A percentile compares a stretch with the other conserved stretches of the same genome.
These are phyloP conservation scores for Cladosporium sp. DNA, from an alignment of 2,329 filamentous ascomycete genomes.

Conservation along the genomic window DNA sequence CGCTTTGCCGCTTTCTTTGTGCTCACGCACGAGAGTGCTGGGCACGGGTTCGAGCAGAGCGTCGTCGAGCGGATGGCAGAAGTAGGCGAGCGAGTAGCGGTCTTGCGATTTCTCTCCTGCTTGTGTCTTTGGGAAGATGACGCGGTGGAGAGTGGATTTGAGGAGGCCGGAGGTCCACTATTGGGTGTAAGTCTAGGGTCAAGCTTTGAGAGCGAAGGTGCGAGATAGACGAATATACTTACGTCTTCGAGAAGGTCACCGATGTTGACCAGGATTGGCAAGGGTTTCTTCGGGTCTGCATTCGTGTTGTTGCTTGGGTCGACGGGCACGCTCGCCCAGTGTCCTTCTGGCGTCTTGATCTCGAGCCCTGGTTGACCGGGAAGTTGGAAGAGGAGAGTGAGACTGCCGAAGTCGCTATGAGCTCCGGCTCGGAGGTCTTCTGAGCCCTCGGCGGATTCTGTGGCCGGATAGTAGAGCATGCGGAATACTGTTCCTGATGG, in stretches of 20 bases:
- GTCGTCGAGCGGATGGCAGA: constrained; percentile 58
- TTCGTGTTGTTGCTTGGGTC: constrained; percentile 29
- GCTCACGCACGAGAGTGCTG: constrained; percentile 44
- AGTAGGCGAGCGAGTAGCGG: constrained; percentile 58
- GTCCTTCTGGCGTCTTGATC: constrained; percentile 57
- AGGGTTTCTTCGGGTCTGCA: not conserved
- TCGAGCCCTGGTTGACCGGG: constrained; percentile 82
- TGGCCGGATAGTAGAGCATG: constrained; percentile 48
- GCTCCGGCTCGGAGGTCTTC: constrained; percentile 80
- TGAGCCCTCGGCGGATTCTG: constrained; percentile 41
- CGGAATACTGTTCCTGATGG: constrained; percentile 50
- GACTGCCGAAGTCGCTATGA: constrained; percentile 77
- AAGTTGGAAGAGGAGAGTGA: constrained; percentile 76
- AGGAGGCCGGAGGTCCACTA: constrained; percentile 82
- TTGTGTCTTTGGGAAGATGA: constrained; percentile 60
- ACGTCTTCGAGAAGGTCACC: constrained; percentile 66
- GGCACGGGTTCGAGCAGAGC: constrained; percentile 53
- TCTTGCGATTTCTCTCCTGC: constrained; percentile 37
- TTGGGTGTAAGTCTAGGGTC: not conserved
- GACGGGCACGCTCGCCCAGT: constrained; percentile 42
- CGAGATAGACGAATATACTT: not conserved
- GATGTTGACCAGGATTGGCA: constrained; percentile 68
- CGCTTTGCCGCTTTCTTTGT: constrained; percentile 28
- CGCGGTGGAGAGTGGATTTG: constrained; percentile 82
- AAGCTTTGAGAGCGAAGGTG: not conserved